Conservation (phyloP, 2,329 filamentous ascomycete species). For the Neonectria neomacrospora region DNA sequence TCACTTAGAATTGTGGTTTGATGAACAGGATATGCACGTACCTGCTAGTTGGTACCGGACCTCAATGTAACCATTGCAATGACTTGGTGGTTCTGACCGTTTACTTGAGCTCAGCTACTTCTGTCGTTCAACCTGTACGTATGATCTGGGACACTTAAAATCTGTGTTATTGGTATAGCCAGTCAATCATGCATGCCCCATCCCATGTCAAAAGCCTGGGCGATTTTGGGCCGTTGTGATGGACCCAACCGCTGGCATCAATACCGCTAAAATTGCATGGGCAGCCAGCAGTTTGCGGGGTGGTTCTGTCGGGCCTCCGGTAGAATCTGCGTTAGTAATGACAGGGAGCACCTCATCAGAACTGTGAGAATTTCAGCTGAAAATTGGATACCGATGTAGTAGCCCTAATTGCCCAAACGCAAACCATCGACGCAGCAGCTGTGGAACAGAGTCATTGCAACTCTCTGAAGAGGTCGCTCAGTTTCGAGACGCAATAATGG, state of each 20-base stretch:
- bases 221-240: background rate
- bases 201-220: background rate
- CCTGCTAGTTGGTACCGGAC: too few relatives aligned
- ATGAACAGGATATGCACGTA: too few relatives aligned
- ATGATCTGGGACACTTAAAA: too few relatives aligned
- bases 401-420: background rate
- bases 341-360: background rate
- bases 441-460: background rate
- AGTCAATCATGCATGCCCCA: background rate
- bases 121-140: background rate
- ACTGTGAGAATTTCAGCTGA: constrained; percentile 4
- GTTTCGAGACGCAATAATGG: constrained; percentile 29
- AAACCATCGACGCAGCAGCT: background rate
- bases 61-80: background rate
- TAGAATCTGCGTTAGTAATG: constrained; percentile 1
- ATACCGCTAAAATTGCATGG: constrained; percentile 42
- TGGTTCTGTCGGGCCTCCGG: background rate
- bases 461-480: background rate
- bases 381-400: background rate
- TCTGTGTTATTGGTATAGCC: too few relatives aligned
- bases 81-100: background rate
- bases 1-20: background rate
- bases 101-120: background rate
- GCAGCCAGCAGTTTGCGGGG: constrained; percentile 32
- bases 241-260: constrained; percentile 32